Percentiles rank a stretch among this genome's conserved stretches.
Conservation (phyloP, 257 asterid genomes). For the Datura wrightii region DNA sequence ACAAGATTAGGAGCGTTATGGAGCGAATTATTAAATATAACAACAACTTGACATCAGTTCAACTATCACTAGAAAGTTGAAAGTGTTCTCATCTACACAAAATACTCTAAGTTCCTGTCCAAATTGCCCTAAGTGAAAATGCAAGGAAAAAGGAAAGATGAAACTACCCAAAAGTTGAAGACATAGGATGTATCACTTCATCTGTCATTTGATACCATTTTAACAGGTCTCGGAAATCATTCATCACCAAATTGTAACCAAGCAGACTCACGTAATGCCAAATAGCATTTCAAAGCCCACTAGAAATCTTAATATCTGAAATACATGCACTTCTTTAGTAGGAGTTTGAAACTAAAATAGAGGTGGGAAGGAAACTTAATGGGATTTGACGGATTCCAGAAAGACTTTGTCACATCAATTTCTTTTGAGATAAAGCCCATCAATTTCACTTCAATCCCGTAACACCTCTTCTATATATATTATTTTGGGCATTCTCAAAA, state of each 20-base stretch:
- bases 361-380: neutral
- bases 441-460: neutral
- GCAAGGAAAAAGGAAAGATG: neutral
- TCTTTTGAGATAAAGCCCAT: slow-evolving; percentile 17
- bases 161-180: slow-evolving; percentile 22
- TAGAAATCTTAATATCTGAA: neutral
- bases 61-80: neutral
- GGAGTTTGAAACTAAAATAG: neutral
- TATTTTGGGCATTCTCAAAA: neutral
- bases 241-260: slow-evolving; percentile 11
- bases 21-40: neutral
- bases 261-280: neutral
- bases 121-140: neutral
- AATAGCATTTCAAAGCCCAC: neutral
- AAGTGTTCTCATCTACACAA: neutral
- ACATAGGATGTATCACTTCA: neutral
- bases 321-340: neutral
- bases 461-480: neutral
- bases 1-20: neutral
- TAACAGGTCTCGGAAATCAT: neutral
- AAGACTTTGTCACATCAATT: neutral
- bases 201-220: neutral
- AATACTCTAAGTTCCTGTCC: neutral
- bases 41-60: slow-evolving; percentile 14
- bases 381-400: neutral